Evolutionary conservation across 768 basidiomycete genomes (phyloP), one percentile per base, ranked within the genome.

Genomic region (Tricholoma matsutake): DNA sequence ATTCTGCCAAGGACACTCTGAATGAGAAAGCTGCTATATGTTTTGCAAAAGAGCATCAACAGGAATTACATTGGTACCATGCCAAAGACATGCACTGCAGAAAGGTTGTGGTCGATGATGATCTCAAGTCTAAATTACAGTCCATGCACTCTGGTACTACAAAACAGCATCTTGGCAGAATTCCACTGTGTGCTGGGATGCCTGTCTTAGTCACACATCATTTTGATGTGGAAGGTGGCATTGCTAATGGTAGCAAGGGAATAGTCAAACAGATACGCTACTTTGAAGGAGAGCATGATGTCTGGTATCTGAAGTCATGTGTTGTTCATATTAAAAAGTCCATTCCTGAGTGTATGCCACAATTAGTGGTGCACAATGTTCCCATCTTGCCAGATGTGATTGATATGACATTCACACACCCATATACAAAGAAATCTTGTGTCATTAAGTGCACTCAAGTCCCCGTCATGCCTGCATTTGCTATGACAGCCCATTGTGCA

Each of bases 31-130:
- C n/a, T n/a, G n/a, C n/a, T n/a, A n/a, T n/a, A n/a, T n/a, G n/a
- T n/a, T n/a, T n/a, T n/a, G n/a, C n/a, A n/a, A n/a, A n/a, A n/a
- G n/a, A n/a, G n/a, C n/a, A 1, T 18, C n/a, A 6, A 34, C 58
- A 0, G 6, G 10, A 3, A 0, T 4, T 63, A 3, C 60, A 66
- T 54, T 63, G 60, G 65, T 66, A 65, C n/a, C 61, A 66, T 39
- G 9, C 65, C 9, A 4, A 2, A 6, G 65, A 66, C 45, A 6
- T 22, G 10, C n/a, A 56, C 4, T 11, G 28, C 7, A 16, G 20
- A 22, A 22, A 8, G 1, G 3, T 5, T 10, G 3, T 45, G 3
- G n/a, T n/a, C n/a, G n/a, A n/a, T 2, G 8, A 22, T 18, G 22
- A 10, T 1, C 2, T 28, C 13, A 2, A 49, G 5, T n/a, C n/a